These are phyloP conservation scores for Leccinum angustisporum DNA, from an alignment of 1,284 basidiomycete genomes.

Conservation along the genomic window DNA sequence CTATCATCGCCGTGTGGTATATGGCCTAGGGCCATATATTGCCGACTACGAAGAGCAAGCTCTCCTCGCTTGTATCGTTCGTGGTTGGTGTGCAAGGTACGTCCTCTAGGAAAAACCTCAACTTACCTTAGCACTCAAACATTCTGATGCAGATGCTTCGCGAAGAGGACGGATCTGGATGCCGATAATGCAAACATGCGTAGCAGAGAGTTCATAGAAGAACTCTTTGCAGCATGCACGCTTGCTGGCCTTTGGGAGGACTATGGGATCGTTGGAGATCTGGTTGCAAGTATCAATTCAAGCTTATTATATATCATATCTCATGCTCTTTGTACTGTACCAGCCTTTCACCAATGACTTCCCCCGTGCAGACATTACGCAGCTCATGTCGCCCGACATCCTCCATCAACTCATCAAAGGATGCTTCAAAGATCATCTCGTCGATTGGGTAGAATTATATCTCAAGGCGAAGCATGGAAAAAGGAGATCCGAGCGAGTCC, in stretches of 20 bases:
- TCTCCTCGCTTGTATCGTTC: conserved; percentile 3
- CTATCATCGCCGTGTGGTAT: background rate
- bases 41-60: conserved; percentile 8
- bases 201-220: background rate
- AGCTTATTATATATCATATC: background rate
- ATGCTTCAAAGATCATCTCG: conserved; percentile 6
- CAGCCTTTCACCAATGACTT: conserved; percentile 9
- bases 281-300: background rate
- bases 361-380: background rate
- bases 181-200: background rate
- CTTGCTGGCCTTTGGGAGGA: background rate
- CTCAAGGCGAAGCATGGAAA: background rate
- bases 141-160: background rate
- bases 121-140: background rate
- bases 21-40: conserved; percentile 1
- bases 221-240: background rate
- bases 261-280: background rate
- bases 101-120: background rate
- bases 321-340: background rate
- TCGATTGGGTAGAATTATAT: background rate
- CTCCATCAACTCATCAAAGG: conserved; percentile 7
- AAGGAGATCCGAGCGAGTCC: background rate
- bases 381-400: conserved; percentile 1
- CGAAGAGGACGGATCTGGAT: background rate
- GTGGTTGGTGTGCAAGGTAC: background rate